phyloP scores from a whole-genome alignment of 768 basidiomycete genomes.

The Suillus alpinus region DNA sequence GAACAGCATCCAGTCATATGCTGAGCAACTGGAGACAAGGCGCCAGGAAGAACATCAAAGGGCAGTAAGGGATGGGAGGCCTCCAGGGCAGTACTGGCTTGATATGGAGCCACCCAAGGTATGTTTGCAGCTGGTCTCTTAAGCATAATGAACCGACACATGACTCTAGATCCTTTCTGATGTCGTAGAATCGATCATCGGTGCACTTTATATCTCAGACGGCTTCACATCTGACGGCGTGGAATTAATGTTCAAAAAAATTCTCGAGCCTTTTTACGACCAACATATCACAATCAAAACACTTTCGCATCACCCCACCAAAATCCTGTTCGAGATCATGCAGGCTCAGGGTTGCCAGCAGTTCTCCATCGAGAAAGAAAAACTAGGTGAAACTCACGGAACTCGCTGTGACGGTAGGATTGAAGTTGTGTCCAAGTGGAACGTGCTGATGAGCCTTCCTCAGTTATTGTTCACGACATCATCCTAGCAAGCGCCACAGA shows the following conservation, averaged over 20 bases:
- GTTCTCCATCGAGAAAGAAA: conserved; percentile 59
- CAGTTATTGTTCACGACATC: conserved; percentile 69
- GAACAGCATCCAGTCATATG: conserved; percentile 53
- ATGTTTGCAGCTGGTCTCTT: conserved; percentile 8
- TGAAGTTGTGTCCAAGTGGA: conserved; percentile 6
- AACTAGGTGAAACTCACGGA: conserved; percentile 29
- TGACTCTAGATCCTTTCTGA: conserved; percentile 65
- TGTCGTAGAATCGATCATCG: conserved; percentile 76
- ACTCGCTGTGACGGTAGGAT: conserved; percentile 54
- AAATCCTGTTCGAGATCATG: conserved; percentile 68
- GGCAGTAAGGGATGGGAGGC: conserved; percentile 47
- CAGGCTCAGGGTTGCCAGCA: conserved; percentile 70
- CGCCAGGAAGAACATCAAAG: conserved; percentile 44
- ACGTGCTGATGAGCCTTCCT: conserved; percentile 14
- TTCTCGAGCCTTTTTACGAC: conserved; percentile 78
- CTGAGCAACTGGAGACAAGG: conserved; percentile 41
- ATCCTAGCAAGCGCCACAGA: conserved; percentile 60
- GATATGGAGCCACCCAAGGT: conserved; percentile 80
- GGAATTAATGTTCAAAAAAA: conserved; percentile 61
- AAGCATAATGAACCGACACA: conserved; percentile 6
- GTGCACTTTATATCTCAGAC: conserved; percentile 78
- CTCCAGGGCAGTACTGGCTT: conserved; percentile 74
- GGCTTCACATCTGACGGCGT: conserved; percentile 60
- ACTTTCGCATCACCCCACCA: conserved; percentile 74
- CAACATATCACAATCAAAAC: conserved; percentile 70